phyloP scores from a whole-genome alignment of 2,329 filamentous ascomycete species.

The Xylaria sp. region DNA sequence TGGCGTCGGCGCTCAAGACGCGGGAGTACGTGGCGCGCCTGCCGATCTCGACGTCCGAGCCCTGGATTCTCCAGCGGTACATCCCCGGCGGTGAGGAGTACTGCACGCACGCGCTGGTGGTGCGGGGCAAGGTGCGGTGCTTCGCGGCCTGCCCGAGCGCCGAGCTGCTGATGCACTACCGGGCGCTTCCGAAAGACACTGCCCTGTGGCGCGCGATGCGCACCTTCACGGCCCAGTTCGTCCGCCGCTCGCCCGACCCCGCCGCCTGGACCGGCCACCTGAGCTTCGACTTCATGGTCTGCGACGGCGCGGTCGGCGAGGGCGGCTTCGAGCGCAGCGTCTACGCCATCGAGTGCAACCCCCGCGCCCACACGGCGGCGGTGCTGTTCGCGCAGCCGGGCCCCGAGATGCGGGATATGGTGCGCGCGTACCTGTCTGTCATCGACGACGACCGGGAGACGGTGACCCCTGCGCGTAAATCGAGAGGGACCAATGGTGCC shows the following conservation, averaged over 20 bases:
- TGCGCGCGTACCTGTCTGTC: constrained; percentile 55
- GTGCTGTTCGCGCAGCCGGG: constrained; percentile 56
- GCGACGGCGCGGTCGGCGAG: constrained; percentile 39
- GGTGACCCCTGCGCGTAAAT: not conserved
- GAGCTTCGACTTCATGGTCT: constrained; percentile 71
- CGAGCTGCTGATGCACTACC: constrained; percentile 68
- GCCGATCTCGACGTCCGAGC: constrained; percentile 53
- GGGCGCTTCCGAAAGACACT: constrained; percentile 57
- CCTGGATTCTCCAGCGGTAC: constrained; percentile 73
- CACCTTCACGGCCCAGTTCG: constrained; percentile 64
- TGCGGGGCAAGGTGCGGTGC: constrained; percentile 64
- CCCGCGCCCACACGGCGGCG: constrained; percentile 68
- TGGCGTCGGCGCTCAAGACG: constrained; percentile 55
- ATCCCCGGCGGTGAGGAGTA: constrained; percentile 64
- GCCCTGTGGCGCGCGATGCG: constrained; percentile 63
- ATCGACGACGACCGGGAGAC: constrained; percentile 35
- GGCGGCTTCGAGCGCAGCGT: constrained; percentile 44
- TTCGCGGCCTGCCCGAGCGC: constrained; percentile 69
- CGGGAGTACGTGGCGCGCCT: constrained; percentile 57
- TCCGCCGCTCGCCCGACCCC: constrained; percentile 46
- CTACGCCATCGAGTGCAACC: constrained; percentile 73
- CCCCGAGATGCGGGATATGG: constrained; percentile 47
- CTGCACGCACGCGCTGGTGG: constrained; percentile 70
- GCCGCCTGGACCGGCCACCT: constrained; percentile 67
- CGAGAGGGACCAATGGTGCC: not conserved